Evolutionary conservation across 805 yeast species (phyloP), one percentile per base, ranked within the genome.

Genomic region (Komagataella mondaviorum): DNA sequence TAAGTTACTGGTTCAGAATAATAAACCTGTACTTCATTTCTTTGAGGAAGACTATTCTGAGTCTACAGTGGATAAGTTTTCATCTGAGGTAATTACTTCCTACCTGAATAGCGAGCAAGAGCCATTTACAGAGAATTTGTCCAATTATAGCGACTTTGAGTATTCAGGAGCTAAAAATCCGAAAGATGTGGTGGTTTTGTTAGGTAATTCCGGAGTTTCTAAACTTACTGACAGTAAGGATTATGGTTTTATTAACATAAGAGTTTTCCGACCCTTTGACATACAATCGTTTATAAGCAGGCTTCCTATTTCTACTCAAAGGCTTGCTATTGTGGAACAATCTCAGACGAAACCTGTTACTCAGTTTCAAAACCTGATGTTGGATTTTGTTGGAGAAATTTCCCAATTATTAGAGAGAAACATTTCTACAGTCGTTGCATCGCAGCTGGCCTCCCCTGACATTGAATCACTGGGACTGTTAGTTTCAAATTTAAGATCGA

Each of bases 191-290:
- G 63, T 85, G 16, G 73, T 88, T 17, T 71, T 81, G 49, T 71
- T 88, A 54, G 93, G 95, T 51, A 73, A 80, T 50, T 71, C 78
- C 47, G 70, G 70, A 14, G 67, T 83, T 48, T 66, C 69, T 23
- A 59, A 63, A 20, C 58, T 65, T 39, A 65, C 69, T 39, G 61
- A 65, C 46, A 4, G 44, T 4, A 22, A 6, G n/a, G 36, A 39
- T 16, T 69, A 71, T 17, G 76, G 81, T 46, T 62, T 85, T 36
- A 65, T 85, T 47, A 67, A 78, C 6, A 71, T 87, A 48, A 78
- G 83, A 45, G 77, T 78, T 36, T 85, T 84, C 70, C 78, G 88
- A 60, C 96, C 96, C 2, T 85, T 89, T 70, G 68, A 74, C 53
- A 70, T 81, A 49, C 63, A 69, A n/a, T 63, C 70, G 14, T 68